Evolutionary conservation across 495 filamentous ascomycete species (phyloP).

Genomic region (Usnea hakonensis): DNA sequence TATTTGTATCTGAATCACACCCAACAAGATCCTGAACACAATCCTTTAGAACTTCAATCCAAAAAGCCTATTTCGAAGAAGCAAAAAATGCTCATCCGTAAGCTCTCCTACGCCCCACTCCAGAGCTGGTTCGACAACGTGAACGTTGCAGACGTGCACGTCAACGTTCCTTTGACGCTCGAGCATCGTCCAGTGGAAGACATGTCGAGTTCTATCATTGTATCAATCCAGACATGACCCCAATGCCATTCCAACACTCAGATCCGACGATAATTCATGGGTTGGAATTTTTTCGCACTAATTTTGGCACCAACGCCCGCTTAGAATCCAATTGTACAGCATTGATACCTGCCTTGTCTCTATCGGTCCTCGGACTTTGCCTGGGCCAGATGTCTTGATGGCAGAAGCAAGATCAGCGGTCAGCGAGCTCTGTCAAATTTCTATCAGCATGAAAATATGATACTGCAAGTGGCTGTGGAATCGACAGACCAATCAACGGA

Average conservation of each 20-base stretch:
- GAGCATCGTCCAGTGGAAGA: not conserved
- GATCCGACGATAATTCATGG: not conserved
- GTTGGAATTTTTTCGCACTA: not conserved
- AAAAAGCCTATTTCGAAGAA: not conserved
- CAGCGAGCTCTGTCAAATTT: no score
- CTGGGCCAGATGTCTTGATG: constrained; percentile 71
- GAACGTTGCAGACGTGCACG: not conserved
- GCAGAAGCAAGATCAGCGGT: no score
- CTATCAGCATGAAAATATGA: no score
- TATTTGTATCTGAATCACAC: no score
- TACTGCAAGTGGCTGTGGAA: no score
- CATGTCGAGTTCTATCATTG: not conserved
- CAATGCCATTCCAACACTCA: not conserved
- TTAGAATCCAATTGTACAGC: constrained; percentile 42
- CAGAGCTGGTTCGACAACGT: not conserved
- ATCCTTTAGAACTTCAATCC: no score
- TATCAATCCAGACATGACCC: not conserved
- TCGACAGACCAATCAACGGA: no score
- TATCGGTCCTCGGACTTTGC: constrained; percentile 69
- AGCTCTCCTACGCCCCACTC: not conserved
- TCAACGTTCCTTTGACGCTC: not conserved
- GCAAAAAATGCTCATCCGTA: not conserved
- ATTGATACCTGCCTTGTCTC: constrained; percentile 72
- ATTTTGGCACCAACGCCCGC: not conserved
- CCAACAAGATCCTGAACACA: not conserved